phyloP scores from a whole-genome alignment of 2,329 filamentous ascomycete genomes.

The Allantophomopsis lycopodina region DNA sequence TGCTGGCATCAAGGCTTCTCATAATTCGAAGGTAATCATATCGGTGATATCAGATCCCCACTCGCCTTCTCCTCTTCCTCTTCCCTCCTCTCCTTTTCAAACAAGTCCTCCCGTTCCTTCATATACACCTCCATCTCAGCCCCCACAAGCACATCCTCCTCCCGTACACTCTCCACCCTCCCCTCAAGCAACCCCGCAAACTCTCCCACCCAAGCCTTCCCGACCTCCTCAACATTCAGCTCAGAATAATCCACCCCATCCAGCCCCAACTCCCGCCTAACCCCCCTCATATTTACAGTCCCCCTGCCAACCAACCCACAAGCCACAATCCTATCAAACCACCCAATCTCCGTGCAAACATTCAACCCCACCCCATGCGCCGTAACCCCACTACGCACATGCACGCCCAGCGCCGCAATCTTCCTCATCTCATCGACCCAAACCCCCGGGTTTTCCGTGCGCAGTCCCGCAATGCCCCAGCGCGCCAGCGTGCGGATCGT shows the following conservation, averaged over 20 bases:
- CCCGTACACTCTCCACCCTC: constrained; percentile 2
- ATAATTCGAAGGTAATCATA: too few relatives aligned
- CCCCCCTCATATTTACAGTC: constrained; percentile 52
- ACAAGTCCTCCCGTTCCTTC: too few relatives aligned
- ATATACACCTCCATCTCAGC: constrained; percentile 3
- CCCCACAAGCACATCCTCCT: constrained; percentile 4
- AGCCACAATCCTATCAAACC: constrained; percentile 67
- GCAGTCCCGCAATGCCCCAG: constrained; percentile 48
- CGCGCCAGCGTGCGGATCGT: constrained; percentile 51
- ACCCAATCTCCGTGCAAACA: constrained; percentile 47
- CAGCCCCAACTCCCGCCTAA: constrained; percentile 2
- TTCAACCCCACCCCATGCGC: constrained; percentile 78
- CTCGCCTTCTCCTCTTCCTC: too few relatives aligned
- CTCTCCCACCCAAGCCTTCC: constrained; percentile 7
- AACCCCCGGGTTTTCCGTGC: constrained; percentile 69
- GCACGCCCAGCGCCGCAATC: constrained; percentile 86
- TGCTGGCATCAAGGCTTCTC: too few relatives aligned
- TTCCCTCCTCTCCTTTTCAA: too few relatives aligned
- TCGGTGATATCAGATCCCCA: too few relatives aligned
- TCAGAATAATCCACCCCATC: constrained; percentile 1
- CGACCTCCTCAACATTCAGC: constrained; percentile 4
- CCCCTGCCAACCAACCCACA: constrained; percentile 74
- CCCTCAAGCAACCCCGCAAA: constrained; percentile 8
- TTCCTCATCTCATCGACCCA: constrained; percentile 52
- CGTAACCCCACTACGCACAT: constrained; percentile 70